Conservation (phyloP, 345 rosid species). For the Citrus glauca region DNA sequence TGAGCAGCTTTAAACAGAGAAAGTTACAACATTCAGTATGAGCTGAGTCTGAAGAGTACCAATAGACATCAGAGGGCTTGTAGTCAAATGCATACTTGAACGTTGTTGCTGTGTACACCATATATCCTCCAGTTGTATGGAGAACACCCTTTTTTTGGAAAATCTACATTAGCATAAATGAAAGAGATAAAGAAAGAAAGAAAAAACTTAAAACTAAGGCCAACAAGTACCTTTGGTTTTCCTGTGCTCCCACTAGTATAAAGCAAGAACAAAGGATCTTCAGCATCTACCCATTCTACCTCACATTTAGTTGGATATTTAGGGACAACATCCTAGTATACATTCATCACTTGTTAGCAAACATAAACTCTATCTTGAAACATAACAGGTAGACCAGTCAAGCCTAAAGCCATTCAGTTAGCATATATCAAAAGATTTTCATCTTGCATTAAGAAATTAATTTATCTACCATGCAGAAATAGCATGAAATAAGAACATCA, state of each 20-base stretch:
- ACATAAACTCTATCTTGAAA: background rate
- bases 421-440: background rate
- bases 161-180: conserved; percentile 19
- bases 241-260: conserved; percentile 99
- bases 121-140: conserved; percentile 98
- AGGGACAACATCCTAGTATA: conserved; percentile 70
- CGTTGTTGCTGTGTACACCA: conserved; percentile 93
- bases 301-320: conserved; percentile 76
- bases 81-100: conserved; percentile 98
- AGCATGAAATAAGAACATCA: background rate
- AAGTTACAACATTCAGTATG: conserved; percentile 5
- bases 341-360: conserved; percentile 14
- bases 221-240: conserved; percentile 77
- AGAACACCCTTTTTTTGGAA: conserved; percentile 71
- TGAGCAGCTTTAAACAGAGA: conserved; percentile 5
- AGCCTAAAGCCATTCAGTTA: background rate
- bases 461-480: background rate
- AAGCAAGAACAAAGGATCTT: conserved; percentile 91
- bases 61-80: conserved; percentile 83
- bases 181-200: conserved; percentile 1
- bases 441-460: background rate
- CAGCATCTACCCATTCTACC: conserved; percentile 99
- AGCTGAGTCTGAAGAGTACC: conserved; percentile 43
- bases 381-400: background rate
- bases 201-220: conserved; percentile 9